These are phyloP conservation scores for Aristolochia californica DNA, from an alignment of 164 flowering plant genomes.

Conservation along the genomic window DNA sequence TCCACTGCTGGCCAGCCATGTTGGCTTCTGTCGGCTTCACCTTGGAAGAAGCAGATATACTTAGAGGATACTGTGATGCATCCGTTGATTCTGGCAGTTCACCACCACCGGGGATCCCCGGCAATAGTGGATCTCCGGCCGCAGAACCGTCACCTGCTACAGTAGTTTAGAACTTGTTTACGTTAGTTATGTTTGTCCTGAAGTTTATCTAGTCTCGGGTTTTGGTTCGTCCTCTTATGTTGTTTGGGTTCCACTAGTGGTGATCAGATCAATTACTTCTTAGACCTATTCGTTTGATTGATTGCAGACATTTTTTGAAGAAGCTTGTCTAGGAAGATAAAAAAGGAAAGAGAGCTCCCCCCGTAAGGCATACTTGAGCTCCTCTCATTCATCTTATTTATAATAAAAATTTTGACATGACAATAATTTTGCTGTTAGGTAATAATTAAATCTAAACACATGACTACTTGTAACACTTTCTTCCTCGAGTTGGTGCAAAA, in stretches of 20 bases:
- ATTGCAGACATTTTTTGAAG: too few relatives aligned
- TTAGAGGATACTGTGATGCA: slow-evolving; percentile 19
- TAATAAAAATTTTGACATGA: too few relatives aligned
- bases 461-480: too few relatives aligned
- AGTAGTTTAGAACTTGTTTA: not conserved
- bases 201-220: not conserved
- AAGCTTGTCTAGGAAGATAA: too few relatives aligned
- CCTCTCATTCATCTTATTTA: too few relatives aligned
- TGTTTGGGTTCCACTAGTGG: not conserved
- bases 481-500: too few relatives aligned
- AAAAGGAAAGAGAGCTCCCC: too few relatives aligned
- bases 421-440: too few relatives aligned
- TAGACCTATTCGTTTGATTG: too few relatives aligned
- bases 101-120: not conserved
- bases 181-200: not conserved
- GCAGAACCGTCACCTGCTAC: not conserved
- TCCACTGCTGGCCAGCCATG: slow-evolving; percentile 20
- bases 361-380: too few relatives aligned
- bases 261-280: too few relatives aligned
- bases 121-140: not conserved
- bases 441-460: too few relatives aligned
- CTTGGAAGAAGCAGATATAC: slow-evolving; percentile 15
- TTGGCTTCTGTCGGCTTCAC: slow-evolving; percentile 16
- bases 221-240: not conserved
- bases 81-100: not conserved